Evolutionary conservation across 208 protist genomes (phyloP).

Genomic region (Trypanosoma platydactyli): DNA sequence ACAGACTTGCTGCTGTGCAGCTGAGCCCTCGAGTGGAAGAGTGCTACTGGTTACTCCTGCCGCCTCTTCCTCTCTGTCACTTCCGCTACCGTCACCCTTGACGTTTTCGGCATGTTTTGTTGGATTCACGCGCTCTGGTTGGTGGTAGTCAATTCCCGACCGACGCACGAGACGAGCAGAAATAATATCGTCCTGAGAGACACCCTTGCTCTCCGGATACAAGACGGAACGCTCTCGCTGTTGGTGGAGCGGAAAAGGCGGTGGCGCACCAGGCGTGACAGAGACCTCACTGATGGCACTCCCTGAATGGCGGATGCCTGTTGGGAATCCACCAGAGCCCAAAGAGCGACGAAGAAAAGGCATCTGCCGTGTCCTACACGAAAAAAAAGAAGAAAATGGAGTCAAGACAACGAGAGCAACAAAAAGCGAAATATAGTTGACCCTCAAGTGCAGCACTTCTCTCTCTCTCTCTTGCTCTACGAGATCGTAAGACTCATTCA

Average conservation of each 20-base stretch:
- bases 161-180: conserved; percentile 52
- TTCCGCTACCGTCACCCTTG: neutral
- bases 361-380: conserved; percentile 22
- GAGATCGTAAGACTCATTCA: too few species aligned
- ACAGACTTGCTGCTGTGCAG: neutral
- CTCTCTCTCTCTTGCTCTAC: too few species aligned
- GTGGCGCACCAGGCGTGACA: conserved; percentile 22
- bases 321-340: conserved; percentile 22
- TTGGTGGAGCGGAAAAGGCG: neutral
- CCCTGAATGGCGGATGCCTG: conserved; percentile 41
- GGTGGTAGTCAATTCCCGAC: conserved; percentile 73
- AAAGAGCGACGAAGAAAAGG: conserved; percentile 39
- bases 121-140: conserved; percentile 35
- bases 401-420: conserved; percentile 20
- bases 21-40: neutral
- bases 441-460: too few species aligned
- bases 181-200: conserved; percentile 34
- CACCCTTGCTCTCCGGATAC: conserved; percentile 24
- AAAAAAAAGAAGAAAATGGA: conserved; percentile 5
- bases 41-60: neutral
- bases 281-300: conserved; percentile 8
- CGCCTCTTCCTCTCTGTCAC: neutral
- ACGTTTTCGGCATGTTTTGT: neutral
- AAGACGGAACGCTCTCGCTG: conserved; percentile 18
- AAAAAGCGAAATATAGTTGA: conserved; percentile 1